Base-by-base conservation (phyloP, 345 rosid species). In the Sapria himalayana region DNA sequence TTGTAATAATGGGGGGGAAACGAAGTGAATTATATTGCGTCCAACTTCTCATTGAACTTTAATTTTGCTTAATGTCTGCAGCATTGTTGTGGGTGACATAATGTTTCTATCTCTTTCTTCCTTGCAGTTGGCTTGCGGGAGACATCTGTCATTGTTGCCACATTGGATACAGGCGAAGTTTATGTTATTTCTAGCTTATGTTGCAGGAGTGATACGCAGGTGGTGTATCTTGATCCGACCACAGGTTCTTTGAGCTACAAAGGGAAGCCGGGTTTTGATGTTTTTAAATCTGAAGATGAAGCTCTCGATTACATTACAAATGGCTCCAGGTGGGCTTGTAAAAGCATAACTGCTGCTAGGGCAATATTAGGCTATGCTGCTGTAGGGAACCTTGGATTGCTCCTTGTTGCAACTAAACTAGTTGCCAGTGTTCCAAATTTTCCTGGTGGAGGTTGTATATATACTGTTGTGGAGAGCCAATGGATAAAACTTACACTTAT, bases 391-490 rank as follows among this genome's bases (percentile, higher is more conserved):
- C 63, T 50, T 25, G 81, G 85, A 19, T 47, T 76, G 72, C 98
- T 86, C 60, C 72, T 86, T 19, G 71, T 86, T 27, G 98, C 98
- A 12, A 82, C 85, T 7, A 74, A 62, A 74, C 52, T 82, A 48
- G 52, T 60, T 60, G 60, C 81, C 18, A 76, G 73, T 54, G 65
- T 86, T 51, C 85, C 72, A 6, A 51, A 66, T 54, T 58, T 86
- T 54, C 98, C 98, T 51, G 98, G 94, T 23, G 98, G 98, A 19
- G 94, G 93, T 41, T 74, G 82, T 52, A 69, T 82, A 11, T 76
- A 66, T 56, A 82, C 94, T 0, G 94, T 89, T 18, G 12, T 53
- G 6, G 91, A 81, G 72, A 89, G 76, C 59, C 85, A 78, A 19
- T 78, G 98, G 98, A 67, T 82, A 41, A 89, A 79, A 60, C 55